Percentiles rank a stretch among this genome's conserved stretches.
phyloP scores from a whole-genome alignment of 768 basidiomycete genomes.

The Lentinula boryana region DNA sequence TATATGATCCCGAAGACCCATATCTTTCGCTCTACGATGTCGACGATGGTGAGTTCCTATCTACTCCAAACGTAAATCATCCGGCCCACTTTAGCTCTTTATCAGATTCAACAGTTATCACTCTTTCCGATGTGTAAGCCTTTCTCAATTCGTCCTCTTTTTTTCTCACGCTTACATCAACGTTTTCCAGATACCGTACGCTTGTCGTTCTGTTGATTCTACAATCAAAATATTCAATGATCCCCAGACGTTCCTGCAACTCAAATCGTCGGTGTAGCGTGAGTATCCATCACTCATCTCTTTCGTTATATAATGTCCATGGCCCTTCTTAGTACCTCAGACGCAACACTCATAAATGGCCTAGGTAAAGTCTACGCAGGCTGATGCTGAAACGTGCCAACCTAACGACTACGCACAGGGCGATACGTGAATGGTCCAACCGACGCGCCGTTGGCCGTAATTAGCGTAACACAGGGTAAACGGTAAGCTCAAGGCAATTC shows the following conservation, averaged over 20 bases:
- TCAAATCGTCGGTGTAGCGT: neutral
- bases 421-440: neutral
- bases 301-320: neutral
- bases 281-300: neutral
- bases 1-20: conserved; percentile 24
- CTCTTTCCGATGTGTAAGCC: conserved; percentile 27
- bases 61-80: neutral
- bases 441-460: conserved; percentile 16
- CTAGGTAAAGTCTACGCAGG: conserved; percentile 13
- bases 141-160: neutral
- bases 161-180: conserved; percentile 7
- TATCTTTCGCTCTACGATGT: conserved; percentile 14
- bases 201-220: neutral
- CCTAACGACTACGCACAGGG: neutral
- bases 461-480: conserved; percentile 17
- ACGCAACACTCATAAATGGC: conserved; percentile 27
- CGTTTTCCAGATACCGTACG: conserved; percentile 1
- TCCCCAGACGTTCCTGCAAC: neutral
- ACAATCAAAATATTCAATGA: neutral
- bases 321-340: conserved; percentile 8
- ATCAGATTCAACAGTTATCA: conserved; percentile 24
- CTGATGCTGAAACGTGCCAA: neutral
- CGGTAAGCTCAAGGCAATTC: neutral
- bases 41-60: conserved; percentile 13
- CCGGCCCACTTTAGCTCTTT: neutral